phyloP scores from a whole-genome alignment of 495 filamentous ascomycete species.

The Aspergillus leporis region DNA sequence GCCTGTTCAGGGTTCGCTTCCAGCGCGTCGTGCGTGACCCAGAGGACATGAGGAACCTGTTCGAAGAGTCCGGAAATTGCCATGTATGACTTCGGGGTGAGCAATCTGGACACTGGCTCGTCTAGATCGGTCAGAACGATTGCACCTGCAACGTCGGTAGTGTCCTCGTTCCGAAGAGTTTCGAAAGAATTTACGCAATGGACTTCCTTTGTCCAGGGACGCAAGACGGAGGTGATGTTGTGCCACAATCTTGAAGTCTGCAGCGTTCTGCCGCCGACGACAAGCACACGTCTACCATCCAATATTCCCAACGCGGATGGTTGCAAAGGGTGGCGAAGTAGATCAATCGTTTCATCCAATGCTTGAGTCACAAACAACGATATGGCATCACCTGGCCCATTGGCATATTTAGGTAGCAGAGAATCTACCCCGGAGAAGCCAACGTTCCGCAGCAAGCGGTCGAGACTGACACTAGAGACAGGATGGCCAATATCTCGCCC shows the following conservation, averaged over 20 bases:
- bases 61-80: not conserved
- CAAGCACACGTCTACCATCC: not conserved
- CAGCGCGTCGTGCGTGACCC: not conserved
- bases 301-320: not conserved
- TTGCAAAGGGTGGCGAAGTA: not conserved
- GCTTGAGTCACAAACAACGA: constrained; percentile 2
- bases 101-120: not conserved
- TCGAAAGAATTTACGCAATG: not conserved
- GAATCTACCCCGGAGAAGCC: not conserved
- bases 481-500: constrained; percentile 1
- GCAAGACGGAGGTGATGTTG: not conserved
- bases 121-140: not conserved
- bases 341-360: constrained; percentile 1
- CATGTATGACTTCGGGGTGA: not conserved
- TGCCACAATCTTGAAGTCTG: constrained; percentile 3
- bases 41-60: constrained; percentile 3
- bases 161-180: not conserved
- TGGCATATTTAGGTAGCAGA: not conserved
- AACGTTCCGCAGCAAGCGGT: not conserved
- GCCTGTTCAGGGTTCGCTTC: constrained; percentile 1
- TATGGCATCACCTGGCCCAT: constrained; percentile 4
- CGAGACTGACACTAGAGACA: not conserved
- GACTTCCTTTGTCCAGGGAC: not conserved
- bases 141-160: not conserved
- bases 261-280: not conserved